Conservation (phyloP, 495 filamentous ascomycete genomes). For the Platismatia glauca region DNA sequence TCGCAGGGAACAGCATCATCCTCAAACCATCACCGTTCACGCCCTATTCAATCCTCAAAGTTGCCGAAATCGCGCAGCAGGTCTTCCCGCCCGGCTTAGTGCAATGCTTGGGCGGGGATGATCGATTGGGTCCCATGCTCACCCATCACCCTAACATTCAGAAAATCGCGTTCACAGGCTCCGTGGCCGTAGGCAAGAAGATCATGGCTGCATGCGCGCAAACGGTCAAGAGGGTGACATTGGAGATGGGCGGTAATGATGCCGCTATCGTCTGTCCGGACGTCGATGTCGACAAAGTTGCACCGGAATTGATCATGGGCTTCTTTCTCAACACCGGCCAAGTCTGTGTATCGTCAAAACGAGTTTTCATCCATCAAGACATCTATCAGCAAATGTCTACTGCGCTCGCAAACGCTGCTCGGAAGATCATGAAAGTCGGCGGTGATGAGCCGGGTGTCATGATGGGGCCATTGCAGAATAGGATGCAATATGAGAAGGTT, state of each 20-base stretch:
- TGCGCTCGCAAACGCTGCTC: not conserved
- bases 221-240: constrained; percentile 47
- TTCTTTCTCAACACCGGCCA: not conserved
- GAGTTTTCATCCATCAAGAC: not conserved
- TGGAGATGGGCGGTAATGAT: constrained; percentile 62
- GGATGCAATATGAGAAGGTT: constrained; percentile 41
- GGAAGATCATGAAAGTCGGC: not conserved
- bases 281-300: constrained; percentile 46
- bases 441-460: no score
- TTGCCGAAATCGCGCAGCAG: no score
- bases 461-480: not conserved
- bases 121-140: no score
- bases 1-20: no score
- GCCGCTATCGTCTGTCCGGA: constrained; percentile 56
- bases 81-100: no score
- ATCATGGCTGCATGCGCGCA: constrained; percentile 54
- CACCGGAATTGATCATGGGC: not conserved
- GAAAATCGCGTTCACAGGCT: constrained; percentile 65
- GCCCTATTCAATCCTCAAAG: no score
- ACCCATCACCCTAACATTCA: constrained; percentile 49
- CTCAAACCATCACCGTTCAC: no score
- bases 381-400: not conserved
- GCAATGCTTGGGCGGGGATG: no score
- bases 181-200: constrained; percentile 52
- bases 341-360: not conserved